Evolutionary conservation across 2,329 filamentous ascomycete genomes (phyloP).

Genomic region (Monosporascus sp.): DNA sequence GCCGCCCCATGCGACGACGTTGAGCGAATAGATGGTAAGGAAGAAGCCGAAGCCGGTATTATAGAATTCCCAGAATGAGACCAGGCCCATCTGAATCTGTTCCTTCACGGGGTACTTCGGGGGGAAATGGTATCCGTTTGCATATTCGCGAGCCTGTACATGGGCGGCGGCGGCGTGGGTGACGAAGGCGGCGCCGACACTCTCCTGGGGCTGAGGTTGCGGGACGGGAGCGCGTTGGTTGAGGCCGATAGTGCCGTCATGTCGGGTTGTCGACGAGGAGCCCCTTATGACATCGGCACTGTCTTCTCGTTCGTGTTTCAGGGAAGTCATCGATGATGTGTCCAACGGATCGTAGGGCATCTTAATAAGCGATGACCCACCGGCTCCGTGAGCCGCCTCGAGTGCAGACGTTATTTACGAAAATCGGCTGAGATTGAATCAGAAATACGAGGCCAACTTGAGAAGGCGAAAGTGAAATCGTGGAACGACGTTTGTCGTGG

Average conservation of each 20-base stretch:
- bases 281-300: constrained; percentile 11
- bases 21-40: constrained; percentile 72
- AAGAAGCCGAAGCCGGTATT: constrained; percentile 71
- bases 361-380: background rate
- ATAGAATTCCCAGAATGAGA: constrained; percentile 67
- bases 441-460: background rate
- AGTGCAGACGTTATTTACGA: background rate
- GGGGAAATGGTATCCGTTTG: constrained; percentile 63
- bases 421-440: background rate
- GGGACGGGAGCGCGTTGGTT: constrained; percentile 13
- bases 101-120: constrained; percentile 55
- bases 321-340: constrained; percentile 7
- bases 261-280: constrained; percentile 15
- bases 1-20: constrained; percentile 82
- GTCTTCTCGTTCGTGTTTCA: constrained; percentile 10
- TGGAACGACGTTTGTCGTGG: background rate
- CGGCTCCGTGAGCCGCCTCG: background rate
- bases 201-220: constrained; percentile 15
- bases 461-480: background rate
- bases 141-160: constrained; percentile 31
- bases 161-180: constrained; percentile 27
- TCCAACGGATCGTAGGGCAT: background rate
- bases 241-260: constrained; percentile 7
- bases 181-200: constrained; percentile 12
- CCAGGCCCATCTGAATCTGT: constrained; percentile 50